Conservation (phyloP, 768 basidiomycete species). For the Megacollybia marginata region DNA sequence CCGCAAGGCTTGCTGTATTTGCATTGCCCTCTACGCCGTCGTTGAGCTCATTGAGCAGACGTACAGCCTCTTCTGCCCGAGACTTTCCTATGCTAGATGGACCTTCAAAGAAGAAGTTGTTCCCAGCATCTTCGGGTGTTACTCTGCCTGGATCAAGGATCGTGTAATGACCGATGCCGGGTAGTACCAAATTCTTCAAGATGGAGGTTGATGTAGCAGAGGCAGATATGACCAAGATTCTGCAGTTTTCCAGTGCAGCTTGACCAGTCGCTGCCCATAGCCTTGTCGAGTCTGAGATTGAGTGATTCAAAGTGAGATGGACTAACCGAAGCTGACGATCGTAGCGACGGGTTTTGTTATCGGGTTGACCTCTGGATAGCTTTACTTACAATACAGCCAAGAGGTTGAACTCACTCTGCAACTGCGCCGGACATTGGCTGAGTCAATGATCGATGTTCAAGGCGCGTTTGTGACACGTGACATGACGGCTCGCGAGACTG, state of each 20-base stretch:
- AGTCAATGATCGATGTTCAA: no score
- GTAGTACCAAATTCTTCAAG: constrained; percentile 94
- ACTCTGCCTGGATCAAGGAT: constrained; percentile 66
- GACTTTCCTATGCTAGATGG: constrained; percentile 69
- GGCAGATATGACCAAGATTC: constrained; percentile 73
- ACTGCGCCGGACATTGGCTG: no score
- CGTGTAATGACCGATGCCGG: constrained; percentile 94
- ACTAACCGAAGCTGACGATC: constrained; percentile 88
- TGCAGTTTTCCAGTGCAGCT: constrained; percentile 75
- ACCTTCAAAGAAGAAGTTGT: constrained; percentile 93
- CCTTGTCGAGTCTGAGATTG: constrained; percentile 26
- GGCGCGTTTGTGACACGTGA: no score
- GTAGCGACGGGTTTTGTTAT: constrained; percentile 84
- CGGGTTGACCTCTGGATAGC: constrained; percentile 33
- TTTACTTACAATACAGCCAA: neutral
- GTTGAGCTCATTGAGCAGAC: constrained; percentile 79
- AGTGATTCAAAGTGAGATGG: neutral
- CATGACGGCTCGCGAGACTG: no score
- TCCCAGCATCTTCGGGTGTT: constrained; percentile 74
- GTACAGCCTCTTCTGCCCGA: constrained; percentile 74
- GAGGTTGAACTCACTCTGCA: neutral
- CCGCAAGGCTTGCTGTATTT: constrained; percentile 45
- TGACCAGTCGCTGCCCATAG: constrained; percentile 95
- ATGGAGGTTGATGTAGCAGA: constrained; percentile 83
- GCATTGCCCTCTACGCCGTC: constrained; percentile 71